Evolutionary conservation across 176 grass and related monocot species (phyloP), one percentile per base, ranked within the genome.

Genomic region (Triticum dicoccoides): DNA sequence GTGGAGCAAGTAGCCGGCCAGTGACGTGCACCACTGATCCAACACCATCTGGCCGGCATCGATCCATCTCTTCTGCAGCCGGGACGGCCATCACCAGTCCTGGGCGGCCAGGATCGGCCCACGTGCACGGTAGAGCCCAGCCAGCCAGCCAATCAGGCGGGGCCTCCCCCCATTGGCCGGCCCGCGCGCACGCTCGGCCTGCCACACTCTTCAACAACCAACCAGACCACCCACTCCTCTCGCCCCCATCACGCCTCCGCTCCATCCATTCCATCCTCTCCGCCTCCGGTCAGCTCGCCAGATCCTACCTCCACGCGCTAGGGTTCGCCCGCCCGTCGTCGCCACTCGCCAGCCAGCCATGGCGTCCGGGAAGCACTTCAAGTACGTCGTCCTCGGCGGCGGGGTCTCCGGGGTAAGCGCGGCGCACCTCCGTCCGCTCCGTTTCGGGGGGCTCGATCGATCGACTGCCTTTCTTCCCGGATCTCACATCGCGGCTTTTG

Each of bases 301-400:
- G 41, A 37, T 66, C 37, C 14, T 17, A 52, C 14, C 49, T 15
- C 49, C 42, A 45, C 42, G 42, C 42, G 30, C 23, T 58, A 58
- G 49, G 74, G 74, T 35, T 35, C 10, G 70, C 39, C 42, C 42
- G 42, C 12, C 42, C 49, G 49, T 52, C 49, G 49, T 17, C 61
- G 0, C 1, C 61, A 3, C 10, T 11, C 42, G 5, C 11, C n/a
- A 2, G n/a, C 64, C 65, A 8, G 24, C 44, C 59, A 89, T 89
- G 88, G 88, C 83, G 73, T 75, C 95, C 56, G 91, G 88, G 74
- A 95, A 93, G 89, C 93, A 95, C 84, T 93, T 93, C 93, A 98
- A 98, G 93, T 95, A 95, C 86, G 45, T 93, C 79, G 90, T 98
- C 89, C 91, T 98, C 77, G 95, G 95, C 73, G 95, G 95, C 68